Evolutionary conservation across 2,329 filamentous ascomycete genomes (phyloP).

Genomic region (Sphaceloma murrayae): DNA sequence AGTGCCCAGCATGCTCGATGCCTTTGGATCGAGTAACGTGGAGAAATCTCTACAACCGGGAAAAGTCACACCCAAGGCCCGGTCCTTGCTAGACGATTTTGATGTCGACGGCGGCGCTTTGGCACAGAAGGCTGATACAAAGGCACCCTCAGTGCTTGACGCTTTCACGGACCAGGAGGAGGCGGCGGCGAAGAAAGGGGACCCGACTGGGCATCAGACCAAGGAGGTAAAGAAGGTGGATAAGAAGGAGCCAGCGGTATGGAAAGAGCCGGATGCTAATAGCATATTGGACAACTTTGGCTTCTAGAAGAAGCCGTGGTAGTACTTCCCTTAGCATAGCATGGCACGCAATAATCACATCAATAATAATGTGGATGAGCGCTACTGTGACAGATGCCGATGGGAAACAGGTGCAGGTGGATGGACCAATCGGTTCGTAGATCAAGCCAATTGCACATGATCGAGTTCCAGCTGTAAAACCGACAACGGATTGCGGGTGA

Average conservation of each 20-base stretch:
- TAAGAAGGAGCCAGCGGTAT: constrained; percentile 55
- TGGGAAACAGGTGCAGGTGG: too few species aligned
- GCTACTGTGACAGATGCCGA: too few species aligned
- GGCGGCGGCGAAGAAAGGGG: too few species aligned
- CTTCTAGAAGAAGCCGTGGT: constrained; percentile 47
- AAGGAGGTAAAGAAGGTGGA: neutral
- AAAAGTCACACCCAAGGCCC: neutral
- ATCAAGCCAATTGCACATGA: too few species aligned
- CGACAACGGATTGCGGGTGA: too few species aligned
- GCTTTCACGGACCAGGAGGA: too few species aligned
- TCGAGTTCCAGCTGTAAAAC: too few species aligned
- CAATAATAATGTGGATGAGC: too few species aligned
- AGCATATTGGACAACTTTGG: constrained; percentile 89
- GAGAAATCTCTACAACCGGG: neutral
- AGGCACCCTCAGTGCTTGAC: constrained; percentile 16
- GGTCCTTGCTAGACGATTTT: constrained; percentile 23
- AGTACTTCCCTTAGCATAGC: too few species aligned
- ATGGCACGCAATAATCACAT: constrained; percentile 1
- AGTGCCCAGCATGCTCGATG: constrained; percentile 21
- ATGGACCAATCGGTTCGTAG: too few species aligned
- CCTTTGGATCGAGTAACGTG: constrained; percentile 6
- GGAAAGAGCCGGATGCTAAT: constrained; percentile 84
- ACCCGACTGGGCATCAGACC: too few species aligned
- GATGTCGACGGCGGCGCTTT: constrained; percentile 12
- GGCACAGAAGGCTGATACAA: too few species aligned